A percentile compares a stretch with the other conserved stretches of the same genome.
phyloP scores from a whole-genome alignment of 192 early-diverging fungal genomes.

The Tieghemiomyces parasiticus region DNA sequence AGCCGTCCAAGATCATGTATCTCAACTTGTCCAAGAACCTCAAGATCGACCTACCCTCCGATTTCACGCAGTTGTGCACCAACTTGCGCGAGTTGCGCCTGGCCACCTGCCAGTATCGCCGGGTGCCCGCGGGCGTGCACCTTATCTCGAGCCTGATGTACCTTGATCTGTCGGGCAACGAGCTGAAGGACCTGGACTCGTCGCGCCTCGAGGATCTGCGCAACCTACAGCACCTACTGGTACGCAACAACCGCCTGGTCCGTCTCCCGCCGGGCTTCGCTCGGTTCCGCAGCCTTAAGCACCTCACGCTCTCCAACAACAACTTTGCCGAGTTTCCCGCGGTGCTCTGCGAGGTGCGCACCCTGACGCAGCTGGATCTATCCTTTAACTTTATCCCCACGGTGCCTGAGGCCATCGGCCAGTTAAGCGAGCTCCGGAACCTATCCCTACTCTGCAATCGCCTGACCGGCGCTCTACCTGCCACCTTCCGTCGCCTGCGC shows the following conservation, averaged over 20 bases:
- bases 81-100: conserved; percentile 50
- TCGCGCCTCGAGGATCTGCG: conserved; percentile 43
- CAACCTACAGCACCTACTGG: conserved; percentile 40
- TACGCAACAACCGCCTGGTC: conserved; percentile 60
- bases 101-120: conserved; percentile 48
- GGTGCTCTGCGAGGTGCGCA: conserved; percentile 39
- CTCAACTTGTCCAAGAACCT: conserved; percentile 76
- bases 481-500: conserved; percentile 33
- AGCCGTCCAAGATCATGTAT: conserved; percentile 52
- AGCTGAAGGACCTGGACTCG: conserved; percentile 44
- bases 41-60: conserved; percentile 62
- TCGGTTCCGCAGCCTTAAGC: conserved; percentile 37
- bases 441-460: conserved; percentile 64
- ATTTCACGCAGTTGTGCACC: conserved; percentile 64
- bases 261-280: conserved; percentile 48
- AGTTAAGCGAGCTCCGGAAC: conserved; percentile 35
- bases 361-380: conserved; percentile 56
- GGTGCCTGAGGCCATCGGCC: conserved; percentile 56
- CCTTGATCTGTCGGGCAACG: conserved; percentile 67
- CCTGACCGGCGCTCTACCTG: conserved; percentile 52
- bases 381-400: conserved; percentile 67
- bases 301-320: conserved; percentile 70
- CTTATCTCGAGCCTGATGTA: conserved; percentile 46
- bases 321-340: conserved; percentile 49
- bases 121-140: conserved; percentile 49